Conservation (phyloP, 2,329 filamentous ascomycete genomes). For the Fusarium domesticum region DNA sequence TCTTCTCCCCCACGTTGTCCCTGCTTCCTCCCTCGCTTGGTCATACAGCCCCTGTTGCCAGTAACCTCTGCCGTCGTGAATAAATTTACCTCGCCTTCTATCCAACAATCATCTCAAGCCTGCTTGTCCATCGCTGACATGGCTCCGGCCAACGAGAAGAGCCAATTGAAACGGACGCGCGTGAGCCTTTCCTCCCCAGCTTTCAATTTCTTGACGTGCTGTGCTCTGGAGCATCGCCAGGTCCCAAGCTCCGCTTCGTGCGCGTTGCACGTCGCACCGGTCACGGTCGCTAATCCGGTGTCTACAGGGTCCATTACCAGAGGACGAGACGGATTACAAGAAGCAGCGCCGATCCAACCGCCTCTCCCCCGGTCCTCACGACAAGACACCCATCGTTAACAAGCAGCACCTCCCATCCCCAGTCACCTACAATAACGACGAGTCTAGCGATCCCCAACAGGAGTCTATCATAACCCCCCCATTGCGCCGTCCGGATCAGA, state of each 20-base stretch:
- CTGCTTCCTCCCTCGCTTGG: conserved; percentile 6
- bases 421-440: conserved; percentile 61
- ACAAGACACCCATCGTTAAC: conserved; percentile 59
- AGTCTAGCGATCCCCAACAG: conserved; percentile 60
- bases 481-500: conserved; percentile 55
- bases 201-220: conserved; percentile 1
- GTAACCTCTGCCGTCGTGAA: conserved; percentile 11
- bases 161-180: conserved; percentile 77
- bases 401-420: conserved; percentile 77
- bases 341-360: conserved; percentile 79
- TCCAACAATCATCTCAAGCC: conserved; percentile 3
- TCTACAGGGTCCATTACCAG: conserved; percentile 61
- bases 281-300: conserved; percentile 21
- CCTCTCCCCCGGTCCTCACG: conserved; percentile 52
- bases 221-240: conserved; percentile 6
- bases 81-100: conserved; percentile 13
- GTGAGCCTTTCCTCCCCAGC: conserved; percentile 49
- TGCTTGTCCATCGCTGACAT: conserved; percentile 38
- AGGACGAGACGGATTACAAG: conserved; percentile 67
- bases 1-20: conserved; percentile 14
- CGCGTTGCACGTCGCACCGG: conserved; percentile 10
- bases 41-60: conserved; percentile 6
- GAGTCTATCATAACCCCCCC: conserved; percentile 71
- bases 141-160: conserved; percentile 68
- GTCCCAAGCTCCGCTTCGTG: conserved; percentile 6